These are phyloP conservation scores for Silene coronaria DNA, from an alignment of 179 eudicot species.

Conservation along the genomic window DNA sequence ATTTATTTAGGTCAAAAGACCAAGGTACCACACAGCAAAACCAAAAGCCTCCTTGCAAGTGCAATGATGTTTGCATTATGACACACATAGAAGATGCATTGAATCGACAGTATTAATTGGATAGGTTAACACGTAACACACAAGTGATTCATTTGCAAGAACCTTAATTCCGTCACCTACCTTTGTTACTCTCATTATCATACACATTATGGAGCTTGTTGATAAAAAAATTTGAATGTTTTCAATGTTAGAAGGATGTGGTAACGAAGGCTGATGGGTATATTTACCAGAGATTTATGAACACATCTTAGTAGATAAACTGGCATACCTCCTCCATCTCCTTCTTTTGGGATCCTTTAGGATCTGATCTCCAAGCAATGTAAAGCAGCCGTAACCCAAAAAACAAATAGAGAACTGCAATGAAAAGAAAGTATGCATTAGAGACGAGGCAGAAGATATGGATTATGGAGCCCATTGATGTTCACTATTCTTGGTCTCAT, in stretches of 20 bases:
- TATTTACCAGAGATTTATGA: background rate
- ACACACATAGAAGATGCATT: too few species aligned
- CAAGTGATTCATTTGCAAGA: too few species aligned
- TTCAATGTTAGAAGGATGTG: background rate
- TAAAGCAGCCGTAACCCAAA: constrained; percentile 91
- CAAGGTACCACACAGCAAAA: too few species aligned
- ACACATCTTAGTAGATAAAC: background rate
- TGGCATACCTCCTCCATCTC: constrained; percentile 87
- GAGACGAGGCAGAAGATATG: background rate
- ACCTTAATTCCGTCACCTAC: too few species aligned
- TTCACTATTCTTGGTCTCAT: background rate
- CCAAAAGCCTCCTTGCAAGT: too few species aligned
- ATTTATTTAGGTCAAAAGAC: too few species aligned
- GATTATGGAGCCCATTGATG: background rate
- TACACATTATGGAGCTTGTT: background rate
- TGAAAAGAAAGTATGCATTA: constrained; percentile 12
- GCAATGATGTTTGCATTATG: too few species aligned
- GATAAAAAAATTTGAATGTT: background rate
- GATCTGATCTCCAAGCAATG: constrained; percentile 93
- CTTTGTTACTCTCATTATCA: too few species aligned
- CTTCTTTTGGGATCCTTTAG: constrained; percentile 89
- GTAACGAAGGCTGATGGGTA: background rate
- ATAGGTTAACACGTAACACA: too few species aligned
- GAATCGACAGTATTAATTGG: too few species aligned
- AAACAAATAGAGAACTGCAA: constrained; percentile 84